phyloP scores from a whole-genome alignment of 345 rosid genomes.

The Heritiera fomes region DNA sequence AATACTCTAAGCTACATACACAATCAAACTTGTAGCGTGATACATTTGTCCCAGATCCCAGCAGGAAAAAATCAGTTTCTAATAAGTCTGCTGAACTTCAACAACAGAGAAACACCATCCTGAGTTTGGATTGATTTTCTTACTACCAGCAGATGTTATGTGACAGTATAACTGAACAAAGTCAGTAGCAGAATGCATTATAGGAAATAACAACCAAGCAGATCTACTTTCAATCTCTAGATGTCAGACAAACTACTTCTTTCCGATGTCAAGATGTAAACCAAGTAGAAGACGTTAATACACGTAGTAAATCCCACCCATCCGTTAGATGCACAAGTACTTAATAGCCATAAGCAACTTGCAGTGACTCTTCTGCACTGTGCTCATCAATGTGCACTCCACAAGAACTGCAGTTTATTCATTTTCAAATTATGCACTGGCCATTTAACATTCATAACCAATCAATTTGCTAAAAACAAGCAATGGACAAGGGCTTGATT shows the following conservation, averaged over 20 bases:
- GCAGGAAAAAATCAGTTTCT: neutral
- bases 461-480: neutral
- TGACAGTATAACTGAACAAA: neutral
- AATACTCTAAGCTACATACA: neutral
- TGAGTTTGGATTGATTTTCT: neutral
- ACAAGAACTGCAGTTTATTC: neutral
- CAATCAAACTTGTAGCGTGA: neutral
- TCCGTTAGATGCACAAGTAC: neutral
- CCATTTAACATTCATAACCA: constrained; percentile 3
- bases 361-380: neutral
- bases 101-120: neutral
- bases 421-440: neutral
- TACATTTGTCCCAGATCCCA: constrained; percentile 2
- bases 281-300: neutral
- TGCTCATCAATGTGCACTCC: neutral
- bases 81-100: neutral
- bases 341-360: neutral
- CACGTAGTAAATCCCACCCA: neutral
- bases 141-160: neutral
- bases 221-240: too few species aligned
- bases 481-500: neutral
- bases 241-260: neutral
- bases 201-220: neutral
- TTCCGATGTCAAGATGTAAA: neutral
- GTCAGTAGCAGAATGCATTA: neutral